Evolutionary conservation across 2,329 filamentous ascomycete genomes (phyloP).

Genomic region (Sphaerulina musiva): DNA sequence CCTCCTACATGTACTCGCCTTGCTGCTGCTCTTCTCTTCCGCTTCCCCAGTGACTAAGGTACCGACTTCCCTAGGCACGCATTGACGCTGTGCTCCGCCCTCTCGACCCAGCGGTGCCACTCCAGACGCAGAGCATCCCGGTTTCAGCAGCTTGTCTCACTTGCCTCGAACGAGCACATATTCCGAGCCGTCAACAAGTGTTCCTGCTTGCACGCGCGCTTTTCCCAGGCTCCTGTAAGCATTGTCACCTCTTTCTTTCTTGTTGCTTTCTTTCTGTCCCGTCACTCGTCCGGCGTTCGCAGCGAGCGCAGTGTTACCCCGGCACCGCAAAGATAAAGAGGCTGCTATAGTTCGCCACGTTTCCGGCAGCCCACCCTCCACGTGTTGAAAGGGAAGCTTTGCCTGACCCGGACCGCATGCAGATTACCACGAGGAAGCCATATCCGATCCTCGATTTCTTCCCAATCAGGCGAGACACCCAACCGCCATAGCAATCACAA

Average conservation of each 20-base stretch:
- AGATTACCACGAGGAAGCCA: background rate
- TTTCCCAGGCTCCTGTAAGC: background rate
- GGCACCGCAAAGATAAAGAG: background rate
- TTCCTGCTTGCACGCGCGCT: background rate
- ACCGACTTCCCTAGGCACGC: background rate
- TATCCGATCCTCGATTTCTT: background rate
- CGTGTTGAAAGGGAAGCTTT: background rate
- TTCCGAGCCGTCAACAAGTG: background rate
- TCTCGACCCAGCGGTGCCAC: slow-evolving; percentile 2
- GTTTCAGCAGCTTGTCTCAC: slow-evolving; percentile 12
- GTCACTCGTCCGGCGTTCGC: background rate
- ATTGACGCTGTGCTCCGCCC: background rate
- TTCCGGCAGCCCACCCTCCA: background rate
- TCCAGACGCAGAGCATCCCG: slow-evolving; percentile 5
- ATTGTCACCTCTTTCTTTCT: background rate
- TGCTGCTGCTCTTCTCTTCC: background rate
- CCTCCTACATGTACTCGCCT: background rate
- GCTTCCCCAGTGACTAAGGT: too few relatives aligned
- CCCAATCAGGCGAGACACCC: too few relatives aligned
- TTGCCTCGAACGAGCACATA: slow-evolving; percentile 4
- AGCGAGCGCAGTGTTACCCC: background rate
- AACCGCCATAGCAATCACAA: slow-evolving; percentile 2
- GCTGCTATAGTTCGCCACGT: background rate
- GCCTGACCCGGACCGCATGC: background rate
- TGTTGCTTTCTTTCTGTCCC: too few relatives aligned